Conservation (phyloP, 176 grass and related monocot genomes). For the Aechmea fasciata region DNA sequence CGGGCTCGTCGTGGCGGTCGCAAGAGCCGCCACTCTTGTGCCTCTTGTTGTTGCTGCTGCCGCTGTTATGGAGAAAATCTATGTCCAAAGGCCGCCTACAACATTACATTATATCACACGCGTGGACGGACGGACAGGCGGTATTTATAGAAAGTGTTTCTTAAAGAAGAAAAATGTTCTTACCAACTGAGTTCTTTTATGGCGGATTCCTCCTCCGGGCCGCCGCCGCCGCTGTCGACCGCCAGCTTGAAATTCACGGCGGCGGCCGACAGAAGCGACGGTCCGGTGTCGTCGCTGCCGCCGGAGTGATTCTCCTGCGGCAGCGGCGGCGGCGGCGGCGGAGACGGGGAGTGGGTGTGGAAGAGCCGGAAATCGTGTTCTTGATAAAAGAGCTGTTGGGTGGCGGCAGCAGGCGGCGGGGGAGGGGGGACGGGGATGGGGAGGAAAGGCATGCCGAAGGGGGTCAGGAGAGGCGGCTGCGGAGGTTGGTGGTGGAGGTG, state of each 20-base stretch:
- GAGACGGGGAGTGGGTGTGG: slow-evolving; percentile 1
- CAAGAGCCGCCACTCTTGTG: background rate
- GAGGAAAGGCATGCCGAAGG: background rate
- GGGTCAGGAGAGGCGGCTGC: background rate
- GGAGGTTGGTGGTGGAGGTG: slow-evolving; percentile 2
- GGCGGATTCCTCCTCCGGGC: slow-evolving; percentile 6
- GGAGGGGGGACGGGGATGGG: background rate
- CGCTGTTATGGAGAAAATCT: background rate
- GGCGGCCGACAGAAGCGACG: background rate
- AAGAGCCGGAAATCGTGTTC: slow-evolving; percentile 17
- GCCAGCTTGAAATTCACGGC: slow-evolving; percentile 16
- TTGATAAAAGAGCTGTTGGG: slow-evolving; percentile 22
- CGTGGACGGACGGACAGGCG: no score
- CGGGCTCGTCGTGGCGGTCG: background rate
- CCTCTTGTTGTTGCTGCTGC: slow-evolving; percentile 13
- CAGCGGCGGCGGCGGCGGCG: background rate
- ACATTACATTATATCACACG: background rate
- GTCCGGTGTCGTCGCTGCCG: background rate
- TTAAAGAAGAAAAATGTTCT: background rate
- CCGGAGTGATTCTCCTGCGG: slow-evolving; percentile 3
- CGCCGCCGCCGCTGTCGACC: background rate
- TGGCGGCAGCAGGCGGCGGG: background rate
- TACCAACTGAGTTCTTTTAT: slow-evolving; percentile 22
- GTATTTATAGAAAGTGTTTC: no score
- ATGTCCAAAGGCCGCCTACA: slow-evolving; percentile 20